phyloP scores from a whole-genome alignment of 164 flowering plant genomes.

The Akebia trifoliata region DNA sequence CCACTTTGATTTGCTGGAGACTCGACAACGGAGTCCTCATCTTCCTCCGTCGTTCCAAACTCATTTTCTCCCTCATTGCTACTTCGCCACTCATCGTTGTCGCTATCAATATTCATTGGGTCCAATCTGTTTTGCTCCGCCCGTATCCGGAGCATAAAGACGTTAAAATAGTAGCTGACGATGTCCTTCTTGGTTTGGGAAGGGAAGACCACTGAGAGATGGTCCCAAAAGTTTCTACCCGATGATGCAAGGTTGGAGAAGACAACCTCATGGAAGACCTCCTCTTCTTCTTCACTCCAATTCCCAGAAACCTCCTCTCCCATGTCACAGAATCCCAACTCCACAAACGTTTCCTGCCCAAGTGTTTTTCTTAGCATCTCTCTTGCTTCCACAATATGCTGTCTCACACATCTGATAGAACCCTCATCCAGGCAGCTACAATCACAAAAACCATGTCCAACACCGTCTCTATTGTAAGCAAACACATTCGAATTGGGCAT shows the following conservation, averaged over 20 bases:
- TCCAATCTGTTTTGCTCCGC: slow-evolving; percentile 59
- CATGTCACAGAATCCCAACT: slow-evolving; percentile 61
- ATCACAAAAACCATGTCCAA: slow-evolving; percentile 33
- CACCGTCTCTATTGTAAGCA: background rate
- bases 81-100: slow-evolving; percentile 61
- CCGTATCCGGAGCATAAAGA: slow-evolving; percentile 63
- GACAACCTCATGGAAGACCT: slow-evolving; percentile 47
- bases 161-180: slow-evolving; percentile 81
- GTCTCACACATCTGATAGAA: slow-evolving; percentile 59
- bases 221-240: slow-evolving; percentile 58
- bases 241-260: slow-evolving; percentile 47
- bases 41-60: slow-evolving; percentile 29
- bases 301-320: slow-evolving; percentile 58
- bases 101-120: slow-evolving; percentile 50
- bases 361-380: slow-evolving; percentile 33
- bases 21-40: slow-evolving; percentile 34
- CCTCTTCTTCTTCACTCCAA: slow-evolving; percentile 69
- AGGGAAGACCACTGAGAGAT: slow-evolving; percentile 41
- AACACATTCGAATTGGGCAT: slow-evolving; percentile 31
- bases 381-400: slow-evolving; percentile 55
- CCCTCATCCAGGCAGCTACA: slow-evolving; percentile 58
- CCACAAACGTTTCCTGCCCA: slow-evolving; percentile 41
- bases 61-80: slow-evolving; percentile 29
- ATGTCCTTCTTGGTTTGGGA: slow-evolving; percentile 43
- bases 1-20: slow-evolving; percentile 27